Evolutionary conservation across 495 filamentous ascomycete species (phyloP), one percentile per base, ranked within the genome.

Genomic region (Lophiostoma macrostomum): DNA sequence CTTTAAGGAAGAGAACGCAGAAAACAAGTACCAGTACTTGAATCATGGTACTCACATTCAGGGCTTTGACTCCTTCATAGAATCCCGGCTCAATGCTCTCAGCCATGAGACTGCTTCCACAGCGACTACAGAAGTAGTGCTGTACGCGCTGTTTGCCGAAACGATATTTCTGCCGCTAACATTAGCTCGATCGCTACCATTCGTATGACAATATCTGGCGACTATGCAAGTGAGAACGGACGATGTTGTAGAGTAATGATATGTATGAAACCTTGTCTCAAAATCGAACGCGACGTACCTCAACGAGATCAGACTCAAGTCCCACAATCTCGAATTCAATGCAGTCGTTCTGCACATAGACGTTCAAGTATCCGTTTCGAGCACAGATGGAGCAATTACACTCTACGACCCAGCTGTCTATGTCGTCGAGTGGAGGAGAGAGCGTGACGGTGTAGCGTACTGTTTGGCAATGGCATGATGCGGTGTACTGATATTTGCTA

Each of bases 331-430:
- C 53, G 24, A 66, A 68, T 7, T 45, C 37, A 6, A 72, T 52
- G 32, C 69, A 61, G 0, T 53, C 53, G 3, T 50, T 50, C 14
- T 64, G 52, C 5, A 69, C 65, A 40, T 75, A 75, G 16, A 75
- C 60, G 32, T 71, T 61, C 1, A 72, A 49, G 42, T 73, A 73
- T 11, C 73, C 74, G 27, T 76, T 75, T 2, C 63, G 54, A 11
- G 61, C 41, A 57, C 74, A 76, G 55, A 76, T 73, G 20, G 13
- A 56, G 69, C 71, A 71, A 42, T 74, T 74, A 51, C 70, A 72
- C 28, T 64, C 52, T n/a, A 59, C 53, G 7, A 71, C 67, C 16
- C 43, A 54, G 35, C 40, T 40, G 16, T 59, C 62, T 7, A 60
- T 46, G 47, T 69, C 60, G 10, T 63, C 53, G 1, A 71, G 50